Evolutionary conservation across 495 filamentous ascomycete genomes (phyloP).

Genomic region (Aspergillus nanangensis): DNA sequence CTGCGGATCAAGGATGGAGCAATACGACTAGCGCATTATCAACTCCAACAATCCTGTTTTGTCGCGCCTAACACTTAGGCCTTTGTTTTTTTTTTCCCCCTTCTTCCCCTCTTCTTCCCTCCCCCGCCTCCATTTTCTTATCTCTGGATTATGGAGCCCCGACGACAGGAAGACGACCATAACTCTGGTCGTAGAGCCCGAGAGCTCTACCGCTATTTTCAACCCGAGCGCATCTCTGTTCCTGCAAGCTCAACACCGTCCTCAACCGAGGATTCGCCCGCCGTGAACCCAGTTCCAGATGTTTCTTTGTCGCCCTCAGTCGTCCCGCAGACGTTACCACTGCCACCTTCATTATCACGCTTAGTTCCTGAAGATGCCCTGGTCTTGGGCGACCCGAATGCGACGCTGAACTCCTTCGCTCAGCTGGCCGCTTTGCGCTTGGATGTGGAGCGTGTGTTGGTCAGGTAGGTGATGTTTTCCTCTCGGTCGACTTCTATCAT

Average conservation of each 20-base stretch:
- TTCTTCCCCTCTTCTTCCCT: not conserved
- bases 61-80: not conserved
- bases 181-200: slow-evolving; percentile 32
- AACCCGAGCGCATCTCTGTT: slow-evolving; percentile 21
- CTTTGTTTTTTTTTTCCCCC: not conserved
- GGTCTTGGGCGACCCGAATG: slow-evolving; percentile 38
- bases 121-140: not conserved
- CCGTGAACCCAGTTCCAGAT: not conserved
- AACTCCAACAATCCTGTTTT: not conserved
- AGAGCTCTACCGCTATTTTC: slow-evolving; percentile 46
- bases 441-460: slow-evolving; percentile 40
- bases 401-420: slow-evolving; percentile 50
- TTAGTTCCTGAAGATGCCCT: slow-evolving; percentile 17
- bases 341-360: not conserved
- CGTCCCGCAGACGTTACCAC: slow-evolving; percentile 7
- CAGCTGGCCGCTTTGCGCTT: slow-evolving; percentile 47
- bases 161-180: slow-evolving; percentile 16
- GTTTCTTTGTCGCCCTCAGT: slow-evolving; percentile 8
- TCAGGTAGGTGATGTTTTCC: slow-evolving; percentile 23
- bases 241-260: slow-evolving; percentile 7
- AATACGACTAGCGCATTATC: not conserved
- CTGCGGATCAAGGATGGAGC: not conserved
- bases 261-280: slow-evolving; percentile 2
- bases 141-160: slow-evolving; percentile 9
- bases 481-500: not conserved